These are phyloP conservation scores for Eucalyptus sp. DNA, from an alignment of 345 rosid genomes.

Conservation along the genomic window DNA sequence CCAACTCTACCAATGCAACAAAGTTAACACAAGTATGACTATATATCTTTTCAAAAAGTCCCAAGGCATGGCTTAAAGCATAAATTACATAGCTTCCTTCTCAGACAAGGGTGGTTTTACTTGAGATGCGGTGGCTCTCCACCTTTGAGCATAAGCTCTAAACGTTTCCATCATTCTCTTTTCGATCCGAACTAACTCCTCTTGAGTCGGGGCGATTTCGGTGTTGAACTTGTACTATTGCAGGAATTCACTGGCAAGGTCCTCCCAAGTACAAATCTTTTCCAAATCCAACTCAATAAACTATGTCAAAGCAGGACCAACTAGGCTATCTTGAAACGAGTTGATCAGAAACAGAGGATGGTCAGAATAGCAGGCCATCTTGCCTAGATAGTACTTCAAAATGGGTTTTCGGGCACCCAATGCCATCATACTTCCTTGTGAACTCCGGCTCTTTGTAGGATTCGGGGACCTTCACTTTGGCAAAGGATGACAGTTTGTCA, in stretches of 20 bases:
- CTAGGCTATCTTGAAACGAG: background rate
- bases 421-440: background rate
- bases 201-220: background rate
- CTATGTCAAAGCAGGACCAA: background rate
- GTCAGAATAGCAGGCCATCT: background rate
- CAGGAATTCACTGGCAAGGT: background rate
- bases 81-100: background rate
- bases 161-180: background rate
- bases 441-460: too few relatives aligned
- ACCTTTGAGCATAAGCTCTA: background rate
- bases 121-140: background rate
- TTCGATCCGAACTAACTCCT: accelerated
- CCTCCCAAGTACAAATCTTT: background rate
- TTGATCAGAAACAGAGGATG: too few relatives aligned
- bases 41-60: too few relatives aligned
- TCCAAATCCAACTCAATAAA: background rate
- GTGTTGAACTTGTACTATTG: too few relatives aligned
- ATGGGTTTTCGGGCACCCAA: background rate
- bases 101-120: background rate
- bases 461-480: background rate
- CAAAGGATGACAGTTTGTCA: background rate
- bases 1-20: too few relatives aligned
- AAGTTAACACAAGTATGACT: too few relatives aligned
- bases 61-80: too few relatives aligned
- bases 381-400: background rate